Base-by-base conservation (phyloP, 2,329 filamentous ascomycete species). In the Whalleya microplaca region DNA sequence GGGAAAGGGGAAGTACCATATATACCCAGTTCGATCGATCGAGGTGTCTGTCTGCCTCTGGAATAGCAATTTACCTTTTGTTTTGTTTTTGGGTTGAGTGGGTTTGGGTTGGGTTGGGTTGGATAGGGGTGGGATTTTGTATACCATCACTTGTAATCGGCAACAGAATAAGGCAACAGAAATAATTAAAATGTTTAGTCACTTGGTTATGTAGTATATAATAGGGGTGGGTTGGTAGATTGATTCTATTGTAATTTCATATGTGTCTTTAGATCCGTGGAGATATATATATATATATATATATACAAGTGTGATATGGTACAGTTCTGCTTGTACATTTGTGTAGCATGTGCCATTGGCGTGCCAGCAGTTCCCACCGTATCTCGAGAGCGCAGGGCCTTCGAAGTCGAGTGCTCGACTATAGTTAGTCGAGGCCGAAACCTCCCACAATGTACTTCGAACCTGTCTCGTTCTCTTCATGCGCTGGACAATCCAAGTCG, bases 1-100 rank as follows among this genome's bases (percentile, higher is more conserved):
- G 27, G 48, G 27, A 21, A 48, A 18, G 48, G 32, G 32, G 32
- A 37, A 21, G 18, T 12, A 37, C 14, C 4, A 37, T 58, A 37
- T 58, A 64, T 64, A 64, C 61, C 61, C 61, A 51, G n/a, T 55
- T 49, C 27, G 41, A 49, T 61, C 27, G 27, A 29, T 52, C 55
- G 41, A 55, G 61, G 52, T 61, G 55, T 63, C 21, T 29, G 5
- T 12, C 32, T 21, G 42, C 16, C 29, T 45, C 48, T 45, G 48
- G n/a, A 48, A 56, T 55, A 56, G 53, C 54, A 45, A 27, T 45
- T 47, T 45, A 43, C 42, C 18, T 45, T 41, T 21, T 48, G 18
- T 55, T 48, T 50, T 21, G 43, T 43, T 52, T 37, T 43, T 51
- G 6, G 23, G 18, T n/a, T n/a, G n/a, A n/a, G n/a, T n/a, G n/a